A percentile compares a stretch with the other conserved stretches of the same genome.
phyloP scores from a whole-genome alignment of 2,329 filamentous ascomycete species.

The Colletotrichum phormii region DNA sequence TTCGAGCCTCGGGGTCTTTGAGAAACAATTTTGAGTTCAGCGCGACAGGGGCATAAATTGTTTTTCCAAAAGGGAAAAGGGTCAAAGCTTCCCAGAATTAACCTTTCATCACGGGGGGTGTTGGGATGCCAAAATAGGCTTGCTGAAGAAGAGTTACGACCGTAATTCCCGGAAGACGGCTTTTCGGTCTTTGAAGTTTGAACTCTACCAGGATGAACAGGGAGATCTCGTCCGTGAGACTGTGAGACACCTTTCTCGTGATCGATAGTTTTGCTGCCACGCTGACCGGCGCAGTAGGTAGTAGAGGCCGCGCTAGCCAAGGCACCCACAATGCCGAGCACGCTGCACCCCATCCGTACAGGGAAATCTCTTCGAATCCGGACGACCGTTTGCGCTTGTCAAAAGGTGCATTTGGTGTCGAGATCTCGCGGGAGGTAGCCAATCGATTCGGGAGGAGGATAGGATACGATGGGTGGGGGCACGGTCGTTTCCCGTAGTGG shows the following conservation, averaged over 20 bases:
- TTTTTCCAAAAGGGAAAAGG: not conserved
- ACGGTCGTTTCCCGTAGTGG: not conserved
- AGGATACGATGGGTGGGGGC: not conserved
- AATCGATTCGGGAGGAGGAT: not conserved
- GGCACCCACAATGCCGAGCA: not conserved
- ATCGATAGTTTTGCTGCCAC: not conserved
- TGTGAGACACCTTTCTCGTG: not conserved
- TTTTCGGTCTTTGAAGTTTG: not conserved
- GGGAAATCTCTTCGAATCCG: not conserved
- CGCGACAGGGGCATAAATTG: too few species aligned
- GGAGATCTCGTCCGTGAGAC: not conserved
- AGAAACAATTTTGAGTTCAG: too few species aligned
- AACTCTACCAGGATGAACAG: not conserved
- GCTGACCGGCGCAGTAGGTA: too few species aligned
- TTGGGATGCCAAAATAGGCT: too few species aligned
- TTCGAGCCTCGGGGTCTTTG: too few species aligned
- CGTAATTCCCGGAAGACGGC: too few species aligned
- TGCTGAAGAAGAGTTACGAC: not conserved
- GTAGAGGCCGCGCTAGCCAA: not conserved
- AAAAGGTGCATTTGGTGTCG: not conserved
- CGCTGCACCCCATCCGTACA: not conserved
- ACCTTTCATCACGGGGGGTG: too few species aligned
- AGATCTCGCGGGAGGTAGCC: slow-evolving; percentile 4
- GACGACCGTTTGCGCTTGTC: not conserved
- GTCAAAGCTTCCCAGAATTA: not conserved